Evolutionary conservation across 495 filamentous ascomycete species (phyloP).

Genomic region (Neurospora sublineolata): DNA sequence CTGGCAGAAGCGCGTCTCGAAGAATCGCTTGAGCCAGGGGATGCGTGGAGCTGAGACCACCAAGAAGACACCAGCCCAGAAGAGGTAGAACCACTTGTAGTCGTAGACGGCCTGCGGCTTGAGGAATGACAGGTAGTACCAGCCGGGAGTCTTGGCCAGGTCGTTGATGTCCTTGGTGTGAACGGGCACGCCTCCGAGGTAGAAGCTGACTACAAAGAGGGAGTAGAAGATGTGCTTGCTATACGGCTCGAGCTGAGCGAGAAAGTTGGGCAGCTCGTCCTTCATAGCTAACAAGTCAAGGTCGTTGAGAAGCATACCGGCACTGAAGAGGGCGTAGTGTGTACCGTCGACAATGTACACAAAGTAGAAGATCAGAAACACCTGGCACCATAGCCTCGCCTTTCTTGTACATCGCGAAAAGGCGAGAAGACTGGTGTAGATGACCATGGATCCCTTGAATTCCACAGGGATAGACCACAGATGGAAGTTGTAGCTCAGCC

Average conservation of each 20-base stretch:
- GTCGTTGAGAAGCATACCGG: slow-evolving; percentile 38
- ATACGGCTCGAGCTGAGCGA: slow-evolving; percentile 25
- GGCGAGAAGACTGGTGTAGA: slow-evolving; percentile 34
- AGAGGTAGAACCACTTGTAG: slow-evolving; percentile 36
- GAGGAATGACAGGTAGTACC: slow-evolving; percentile 35
- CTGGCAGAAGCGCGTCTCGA: slow-evolving; percentile 48
- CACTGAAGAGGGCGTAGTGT: slow-evolving; percentile 31
- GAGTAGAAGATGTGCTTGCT: slow-evolving; percentile 34
- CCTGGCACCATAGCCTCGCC: slow-evolving; percentile 23
- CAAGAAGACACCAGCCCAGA: slow-evolving; percentile 43
- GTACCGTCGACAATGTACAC: slow-evolving; percentile 38
- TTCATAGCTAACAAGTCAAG: slow-evolving; percentile 33
- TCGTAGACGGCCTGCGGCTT: slow-evolving; percentile 42
- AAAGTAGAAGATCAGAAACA: slow-evolving; percentile 27
- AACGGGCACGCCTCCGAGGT: slow-evolving; percentile 37
- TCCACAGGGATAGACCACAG: slow-evolving; percentile 34
- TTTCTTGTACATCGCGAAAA: slow-evolving; percentile 23
- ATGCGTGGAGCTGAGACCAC: slow-evolving; percentile 39
- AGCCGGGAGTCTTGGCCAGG: slow-evolving; percentile 29
- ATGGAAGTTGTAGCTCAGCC: slow-evolving; percentile 29
- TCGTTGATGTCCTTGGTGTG: slow-evolving; percentile 20
- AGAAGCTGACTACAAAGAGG: slow-evolving; percentile 31
- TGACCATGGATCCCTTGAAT: slow-evolving; percentile 34
- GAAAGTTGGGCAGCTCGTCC: slow-evolving; percentile 28
- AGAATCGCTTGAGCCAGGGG: slow-evolving; percentile 38